Evolutionary conservation across 2,329 filamentous ascomycete genomes (phyloP).

Genomic region (Diaporthe citrichinensis): DNA sequence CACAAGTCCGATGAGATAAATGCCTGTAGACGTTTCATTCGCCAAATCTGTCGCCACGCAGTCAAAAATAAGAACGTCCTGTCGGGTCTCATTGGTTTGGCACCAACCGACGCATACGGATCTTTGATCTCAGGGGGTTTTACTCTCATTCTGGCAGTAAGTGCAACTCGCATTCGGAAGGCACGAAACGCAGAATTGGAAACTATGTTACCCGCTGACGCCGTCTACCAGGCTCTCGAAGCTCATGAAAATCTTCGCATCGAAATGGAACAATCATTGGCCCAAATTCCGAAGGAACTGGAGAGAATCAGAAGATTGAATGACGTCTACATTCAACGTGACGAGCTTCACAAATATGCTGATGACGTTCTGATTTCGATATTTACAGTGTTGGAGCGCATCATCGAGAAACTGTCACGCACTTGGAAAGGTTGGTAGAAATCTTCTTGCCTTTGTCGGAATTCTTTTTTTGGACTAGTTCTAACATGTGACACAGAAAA

Average conservation of each 20-base stretch:
- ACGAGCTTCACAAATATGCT: background rate
- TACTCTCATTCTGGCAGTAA: background rate
- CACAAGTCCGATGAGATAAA: background rate
- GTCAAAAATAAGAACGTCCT: background rate
- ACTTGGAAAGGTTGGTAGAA: background rate
- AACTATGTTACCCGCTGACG: no score
- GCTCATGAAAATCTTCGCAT: background rate
- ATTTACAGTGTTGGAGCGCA: background rate
- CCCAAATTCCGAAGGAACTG: background rate
- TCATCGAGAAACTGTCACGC: background rate
- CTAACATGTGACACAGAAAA: background rate
- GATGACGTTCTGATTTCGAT: background rate
- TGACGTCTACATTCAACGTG: background rate
- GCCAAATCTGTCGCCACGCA: background rate
- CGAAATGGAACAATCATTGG: background rate
- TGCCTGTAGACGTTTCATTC: background rate
- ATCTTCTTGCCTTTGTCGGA: accelerated
- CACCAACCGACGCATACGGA: background rate
- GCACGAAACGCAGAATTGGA: no score
- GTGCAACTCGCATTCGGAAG: background rate
- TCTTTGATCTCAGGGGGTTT: background rate
- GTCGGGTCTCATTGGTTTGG: background rate
- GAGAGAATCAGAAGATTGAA: background rate
- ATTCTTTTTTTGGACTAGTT: background rate
- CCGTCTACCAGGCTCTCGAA: background rate